Evolutionary conservation across 352 stramenopile species (phyloP), one percentile per base, ranked within the genome.

Genomic region (Pythium inflatum): DNA sequence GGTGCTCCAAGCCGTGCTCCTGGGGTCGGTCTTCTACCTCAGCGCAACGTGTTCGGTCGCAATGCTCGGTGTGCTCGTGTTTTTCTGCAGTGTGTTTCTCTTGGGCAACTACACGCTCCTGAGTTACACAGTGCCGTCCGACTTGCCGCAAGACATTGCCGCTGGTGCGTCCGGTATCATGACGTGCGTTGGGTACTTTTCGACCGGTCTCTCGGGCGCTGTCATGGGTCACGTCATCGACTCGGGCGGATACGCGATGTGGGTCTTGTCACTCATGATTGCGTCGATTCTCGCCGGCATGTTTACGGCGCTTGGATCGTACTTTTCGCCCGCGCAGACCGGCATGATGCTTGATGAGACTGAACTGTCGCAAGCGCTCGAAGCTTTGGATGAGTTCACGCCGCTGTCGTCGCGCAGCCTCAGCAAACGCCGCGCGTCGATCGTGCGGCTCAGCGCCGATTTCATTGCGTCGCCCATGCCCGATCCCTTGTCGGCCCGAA

Each of bases 101-200:
- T 55, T 93, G 5, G 85, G 85, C 30, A 93, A 90, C 71, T 90
- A 90, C 70, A 91, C 85, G 46, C 66, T 93, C 24, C 69, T 91
- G 28, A 89, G 77, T 59, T 93, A 91, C 67, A 90, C 85, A 0
- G 85, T 93, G 16, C 85, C 85, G 25, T 87, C 82, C 4, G 85
- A 93, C 70, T 66, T 93, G 27, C 82, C 85, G 41, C 81, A 85
- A 53, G 81, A 93, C 41, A 89, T 93, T 53, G 82, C 81, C 1
- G 85, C 85, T 1, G 81, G 81, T 9, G 83, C 85, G 0, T 85
- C 76, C 0, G 85, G 83, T 1, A 74, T 93, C 69, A 90, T 90
- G 75, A 88, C 86, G 3, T 76, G 78, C 6, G 75, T 91, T 24
- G 82, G 75, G 14, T 91, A 91, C 57, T 89, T 93, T 56, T 79